Evolutionary conservation across 2,329 filamentous ascomycete genomes (phyloP), one percentile per base, ranked within the genome.

Genomic region (Cladosporium phlei): DNA sequence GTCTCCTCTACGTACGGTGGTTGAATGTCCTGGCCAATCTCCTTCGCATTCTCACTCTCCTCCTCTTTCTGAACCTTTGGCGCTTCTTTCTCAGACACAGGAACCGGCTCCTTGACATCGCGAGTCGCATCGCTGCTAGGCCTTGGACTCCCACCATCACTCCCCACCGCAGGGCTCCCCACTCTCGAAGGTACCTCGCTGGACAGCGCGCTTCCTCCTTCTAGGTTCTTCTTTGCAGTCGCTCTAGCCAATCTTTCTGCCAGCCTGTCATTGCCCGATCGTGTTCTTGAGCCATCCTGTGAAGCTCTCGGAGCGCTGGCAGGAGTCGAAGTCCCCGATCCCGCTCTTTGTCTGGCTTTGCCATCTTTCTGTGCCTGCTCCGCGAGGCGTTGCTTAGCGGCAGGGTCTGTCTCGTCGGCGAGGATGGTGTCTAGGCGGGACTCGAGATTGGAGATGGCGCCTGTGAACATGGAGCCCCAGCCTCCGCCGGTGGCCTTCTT

Each of bases 401-500:
- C 67, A 24, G 67, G 66, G 38, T 79, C 78, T 33, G 84, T 81
- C 46, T 87, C 82, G 55, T 96, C 90, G 45, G 88, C 82, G 51
- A 98, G 77, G 49, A 98, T 95, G 39, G 80, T 90, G 66, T 98
- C 93, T 50, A 98, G 78, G 33, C 87, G 83, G 50, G 90, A 94
- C 70, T 98, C 93, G 48, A 98, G 86, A 51, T 90, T 90, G 46
- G 90, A 89, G 51, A 97, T 88, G 53, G 91, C 90, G 67, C 91
- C 88, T 55, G 89, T 86, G 50, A 96, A 77, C 63, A 95, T 85
- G 24, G 65, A 67, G 46, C 69, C 67, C 68, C 69, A 70, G 55
- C 67, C 61, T 32, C 55, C 57, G 34, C 52, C 52, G 37, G 37
- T 14, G 25, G 25, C 37, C 14, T 40, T 47, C 14, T 47, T 47